Evolutionary conservation across 768 basidiomycete genomes (phyloP), one percentile per base, ranked within the genome.

Genomic region (Hericium alpestre): DNA sequence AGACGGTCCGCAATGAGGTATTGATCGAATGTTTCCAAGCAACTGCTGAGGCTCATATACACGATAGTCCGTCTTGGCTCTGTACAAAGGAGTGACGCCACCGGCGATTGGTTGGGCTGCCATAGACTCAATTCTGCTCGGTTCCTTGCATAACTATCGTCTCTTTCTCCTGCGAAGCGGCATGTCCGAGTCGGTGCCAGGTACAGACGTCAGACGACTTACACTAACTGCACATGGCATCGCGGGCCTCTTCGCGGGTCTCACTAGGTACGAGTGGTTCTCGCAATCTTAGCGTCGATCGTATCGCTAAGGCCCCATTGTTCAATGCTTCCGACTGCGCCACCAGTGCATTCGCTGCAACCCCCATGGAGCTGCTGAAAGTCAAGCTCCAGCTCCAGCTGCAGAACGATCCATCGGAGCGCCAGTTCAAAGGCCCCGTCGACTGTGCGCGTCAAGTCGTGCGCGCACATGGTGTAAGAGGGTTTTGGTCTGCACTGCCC

Each of bases 351-450:
- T 56, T 83, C 16, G 69, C 90, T 25, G 87, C 89, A 5, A 88
- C 86, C 13, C 88, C 89, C 1, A 78, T 90, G 39, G 90, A 92
- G 67, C 76, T 83, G 55, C 72, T 92, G 59, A 92, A 92, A 79
- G 83, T 86, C 55, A 84, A 84, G 64, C 73, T 87, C 25, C 86
- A 87, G 64, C 73, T 87, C 57, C 86, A 87, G 65, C 73, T 74
- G 48, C 77, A 84, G 67, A 77, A 74, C 56, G 67, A 72, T 6
- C 69, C 72, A 22, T 63, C 72, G 41, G 78, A 81, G 54, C 75
- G 83, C 43, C 79, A 78, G 60, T 85, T 82, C 69, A 81, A 77
- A 68, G 81, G 79, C 20, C 86, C 79, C 25, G 79, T 84, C 61
- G 83, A 86, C 67, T 85, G 82, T 63, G 78, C 79, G 2, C 74